Evolutionary conservation across 2,329 filamentous ascomycete genomes (phyloP).

Genomic region (Xylaria sp.): DNA sequence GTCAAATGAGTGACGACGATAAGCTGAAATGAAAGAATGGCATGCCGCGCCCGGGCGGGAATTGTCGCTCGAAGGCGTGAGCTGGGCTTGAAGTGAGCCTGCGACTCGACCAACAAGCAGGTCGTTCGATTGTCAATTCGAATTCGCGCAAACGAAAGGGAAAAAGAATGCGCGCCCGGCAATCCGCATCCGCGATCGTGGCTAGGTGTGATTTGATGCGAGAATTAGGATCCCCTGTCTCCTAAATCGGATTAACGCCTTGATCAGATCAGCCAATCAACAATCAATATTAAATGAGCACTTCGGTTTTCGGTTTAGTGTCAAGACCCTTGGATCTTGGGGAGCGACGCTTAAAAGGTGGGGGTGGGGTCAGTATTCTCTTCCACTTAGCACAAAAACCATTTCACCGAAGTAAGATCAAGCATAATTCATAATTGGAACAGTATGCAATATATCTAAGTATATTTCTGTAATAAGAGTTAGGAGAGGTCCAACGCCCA

Average conservation of each 20-base stretch:
- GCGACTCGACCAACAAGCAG: conserved; percentile 29
- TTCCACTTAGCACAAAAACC: not conserved
- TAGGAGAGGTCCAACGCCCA: conserved; percentile 6
- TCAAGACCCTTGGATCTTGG: conserved; percentile 9
- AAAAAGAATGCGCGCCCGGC: conserved; percentile 16
- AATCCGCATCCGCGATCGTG: conserved; percentile 23
- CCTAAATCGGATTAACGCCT: too few relatives aligned
- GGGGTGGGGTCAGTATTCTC: not conserved
- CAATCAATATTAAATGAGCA: conserved; percentile 21
- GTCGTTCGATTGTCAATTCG: conserved; percentile 21
- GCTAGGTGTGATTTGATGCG: conserved; percentile 24
- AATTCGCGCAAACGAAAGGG: conserved; percentile 7
- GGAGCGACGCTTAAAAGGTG: conserved; percentile 17
- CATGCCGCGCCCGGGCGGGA: conserved; percentile 25
- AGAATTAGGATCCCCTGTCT: conserved; percentile 3
- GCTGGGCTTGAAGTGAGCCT: conserved; percentile 21
- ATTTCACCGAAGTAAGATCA: not conserved
- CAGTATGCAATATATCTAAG: not conserved
- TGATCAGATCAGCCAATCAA: too few relatives aligned
- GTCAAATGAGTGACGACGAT: conserved; percentile 24
- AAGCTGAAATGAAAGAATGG: conserved; percentile 24
- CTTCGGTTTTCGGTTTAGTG: conserved; percentile 22
- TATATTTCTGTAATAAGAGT: conserved; percentile 12
- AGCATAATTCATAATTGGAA: not conserved
- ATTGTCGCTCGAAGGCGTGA: conserved; percentile 7